Percentiles rank a stretch among this genome's conserved stretches.
These are phyloP conservation scores for Drechslerella coelobrocha DNA, from an alignment of 2,329 filamentous ascomycete genomes.

Conservation along the genomic window DNA sequence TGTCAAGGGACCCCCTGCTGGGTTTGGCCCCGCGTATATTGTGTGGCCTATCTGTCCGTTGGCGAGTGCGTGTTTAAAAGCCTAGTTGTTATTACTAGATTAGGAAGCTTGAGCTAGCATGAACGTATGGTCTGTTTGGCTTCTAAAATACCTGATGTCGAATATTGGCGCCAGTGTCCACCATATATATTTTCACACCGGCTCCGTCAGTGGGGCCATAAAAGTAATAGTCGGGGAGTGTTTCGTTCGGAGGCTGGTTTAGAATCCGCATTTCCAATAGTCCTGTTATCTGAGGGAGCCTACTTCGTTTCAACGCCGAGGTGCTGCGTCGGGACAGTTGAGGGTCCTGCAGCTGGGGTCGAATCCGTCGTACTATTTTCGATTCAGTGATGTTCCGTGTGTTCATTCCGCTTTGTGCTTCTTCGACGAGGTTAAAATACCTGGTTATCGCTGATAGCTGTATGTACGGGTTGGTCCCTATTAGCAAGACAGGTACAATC, in stretches of 20 bases:
- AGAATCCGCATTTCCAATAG: slow-evolving; percentile 16
- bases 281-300: neutral
- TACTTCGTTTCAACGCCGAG: too few relatives aligned
- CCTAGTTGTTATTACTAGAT: slow-evolving; percentile 7
- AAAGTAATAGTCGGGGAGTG: slow-evolving; percentile 1
- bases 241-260: slow-evolving; percentile 6
- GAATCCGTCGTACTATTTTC: neutral
- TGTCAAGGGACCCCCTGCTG: neutral
- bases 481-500: neutral
- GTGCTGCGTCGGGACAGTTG: too few relatives aligned
- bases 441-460: neutral
- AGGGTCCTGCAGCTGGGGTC: neutral
- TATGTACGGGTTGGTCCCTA: too few relatives aligned
- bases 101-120: slow-evolving; percentile 1
- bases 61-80: slow-evolving; percentile 5
- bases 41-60: slow-evolving; percentile 4
- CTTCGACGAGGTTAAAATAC: neutral
- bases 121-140: neutral
- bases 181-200: slow-evolving; percentile 7
- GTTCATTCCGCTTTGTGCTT: neutral
- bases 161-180: slow-evolving; percentile 11
- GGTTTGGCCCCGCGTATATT: slow-evolving; percentile 14
- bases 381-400: too few relatives aligned
- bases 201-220: slow-evolving; percentile 9
- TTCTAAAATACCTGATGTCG: slow-evolving; percentile 9